Evolutionary conservation across 352 stramenopile species (phyloP).

Genomic region (Phytophthora sp.): DNA sequence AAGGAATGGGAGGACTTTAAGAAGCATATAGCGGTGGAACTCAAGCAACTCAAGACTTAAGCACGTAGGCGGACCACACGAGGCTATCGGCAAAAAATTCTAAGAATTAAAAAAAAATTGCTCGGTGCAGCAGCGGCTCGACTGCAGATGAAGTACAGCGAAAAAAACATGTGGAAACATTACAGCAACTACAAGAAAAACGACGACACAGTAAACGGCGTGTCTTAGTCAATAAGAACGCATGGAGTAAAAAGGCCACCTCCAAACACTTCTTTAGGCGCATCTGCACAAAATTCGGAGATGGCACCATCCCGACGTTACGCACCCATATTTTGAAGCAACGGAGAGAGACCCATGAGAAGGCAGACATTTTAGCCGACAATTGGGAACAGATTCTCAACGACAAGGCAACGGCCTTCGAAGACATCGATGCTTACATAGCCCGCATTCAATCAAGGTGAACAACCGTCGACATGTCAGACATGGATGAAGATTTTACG

Average conservation of each 20-base stretch:
- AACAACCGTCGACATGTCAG: not conserved
- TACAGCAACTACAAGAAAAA: not conserved
- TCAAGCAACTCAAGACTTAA: too few species aligned
- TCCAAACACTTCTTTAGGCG: not conserved
- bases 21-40: too few species aligned
- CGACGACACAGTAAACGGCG: not conserved
- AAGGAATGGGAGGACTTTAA: too few species aligned
- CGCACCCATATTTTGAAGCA: not conserved
- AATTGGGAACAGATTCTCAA: not conserved
- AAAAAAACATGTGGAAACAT: not conserved
- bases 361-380: not conserved
- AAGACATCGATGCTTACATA: not conserved
- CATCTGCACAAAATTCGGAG: constrained; percentile 7
- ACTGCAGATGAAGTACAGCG: not conserved
- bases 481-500: not conserved
- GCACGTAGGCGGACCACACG: too few species aligned
- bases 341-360: not conserved
- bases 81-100: too few species aligned
- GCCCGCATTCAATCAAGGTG: not conserved
- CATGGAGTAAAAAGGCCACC: not conserved
- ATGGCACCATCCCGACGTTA: not conserved
- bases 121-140: too few species aligned
- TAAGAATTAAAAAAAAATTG: too few species aligned
- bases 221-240: not conserved
- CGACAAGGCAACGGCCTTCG: not conserved